Conservation (phyloP, 2,329 filamentous ascomycete genomes). For the Fusarium metavorans region DNA sequence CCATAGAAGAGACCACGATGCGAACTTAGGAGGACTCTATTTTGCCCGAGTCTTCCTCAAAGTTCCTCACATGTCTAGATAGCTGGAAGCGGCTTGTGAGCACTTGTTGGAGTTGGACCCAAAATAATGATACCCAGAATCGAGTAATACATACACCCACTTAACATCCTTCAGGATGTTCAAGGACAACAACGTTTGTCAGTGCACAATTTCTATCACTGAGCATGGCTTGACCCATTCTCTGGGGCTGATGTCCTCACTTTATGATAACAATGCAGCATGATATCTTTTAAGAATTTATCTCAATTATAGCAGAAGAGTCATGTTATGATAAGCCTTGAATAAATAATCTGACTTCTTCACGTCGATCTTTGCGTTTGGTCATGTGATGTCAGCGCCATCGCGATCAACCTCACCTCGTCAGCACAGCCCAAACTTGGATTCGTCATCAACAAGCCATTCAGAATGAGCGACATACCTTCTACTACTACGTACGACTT, state of each 20-base stretch:
- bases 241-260: too few species aligned
- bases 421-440: background rate
- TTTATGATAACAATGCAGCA: too few species aligned
- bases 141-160: background rate
- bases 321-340: too few species aligned
- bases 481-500: background rate
- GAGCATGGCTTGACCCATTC: too few species aligned
- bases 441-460: background rate
- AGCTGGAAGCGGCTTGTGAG: background rate
- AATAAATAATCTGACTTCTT: too few species aligned
- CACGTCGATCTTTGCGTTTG: background rate
- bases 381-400: constrained; percentile 26
- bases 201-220: background rate
- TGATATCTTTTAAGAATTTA: too few species aligned
- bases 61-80: background rate
- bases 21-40: background rate
- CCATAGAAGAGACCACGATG: background rate
- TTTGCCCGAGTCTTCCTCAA: too few species aligned
- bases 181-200: background rate
- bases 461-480: constrained; percentile 3
- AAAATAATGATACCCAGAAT: background rate
- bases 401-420: background rate
- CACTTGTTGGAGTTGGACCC: background rate
- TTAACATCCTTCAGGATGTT: background rate
- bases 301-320: too few species aligned